Evolutionary conservation across 2,329 filamentous ascomycete genomes (phyloP), one percentile per base, ranked within the genome.

Genomic region (Volutella citrinella): DNA sequence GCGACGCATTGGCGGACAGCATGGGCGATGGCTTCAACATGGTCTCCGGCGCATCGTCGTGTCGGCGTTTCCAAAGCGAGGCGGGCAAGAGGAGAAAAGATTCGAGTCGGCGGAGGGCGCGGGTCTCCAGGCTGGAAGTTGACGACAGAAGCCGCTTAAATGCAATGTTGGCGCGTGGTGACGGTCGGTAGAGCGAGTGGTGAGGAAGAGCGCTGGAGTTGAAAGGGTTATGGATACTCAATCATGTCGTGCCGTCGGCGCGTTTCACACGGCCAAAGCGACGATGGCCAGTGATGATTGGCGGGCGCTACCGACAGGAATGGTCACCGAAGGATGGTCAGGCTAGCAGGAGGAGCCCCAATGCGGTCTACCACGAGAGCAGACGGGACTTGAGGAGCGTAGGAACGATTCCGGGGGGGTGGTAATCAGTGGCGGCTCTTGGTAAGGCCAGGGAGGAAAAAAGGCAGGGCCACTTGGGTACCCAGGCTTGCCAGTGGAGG

Each of bases 1-100:
- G 71, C 31, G 74, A 76, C 62, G 69, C 64, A 49, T 71, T 65
- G 54, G 61, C 60, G 56, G 69, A 56, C 53, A 70, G 62, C 48
- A 70, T 63, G 42, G 73, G 72, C 53, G 74, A 77, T 55, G 72
- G 74, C 60, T 72, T 74, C 70, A 78, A 70, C 74, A 78, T 78
- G 67, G 61, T 75, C 65, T 61, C 61, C 61, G 61, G 59, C 61
- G 62, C 69, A 70, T 73, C 58, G 61, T 72, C 57, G 19, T 42
- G 44, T 32, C 36, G 30, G 48, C 32, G 40, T 29, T 36, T 45
- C 43, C 40, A n/a, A n/a, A n/a, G n/a, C n/a, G n/a, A n/a, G n/a
- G n/a, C n/a, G n/a, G n/a, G n/a, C n/a, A n/a, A n/a, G n/a, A n/a
- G n/a, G n/a, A n/a, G n/a, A n/a, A n/a, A n/a, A n/a, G n/a, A n/a